Evolutionary conservation across 2,329 filamentous ascomycete genomes (phyloP), one percentile per base, ranked within the genome.

Genomic region (Hirsutella minnesotensis): DNA sequence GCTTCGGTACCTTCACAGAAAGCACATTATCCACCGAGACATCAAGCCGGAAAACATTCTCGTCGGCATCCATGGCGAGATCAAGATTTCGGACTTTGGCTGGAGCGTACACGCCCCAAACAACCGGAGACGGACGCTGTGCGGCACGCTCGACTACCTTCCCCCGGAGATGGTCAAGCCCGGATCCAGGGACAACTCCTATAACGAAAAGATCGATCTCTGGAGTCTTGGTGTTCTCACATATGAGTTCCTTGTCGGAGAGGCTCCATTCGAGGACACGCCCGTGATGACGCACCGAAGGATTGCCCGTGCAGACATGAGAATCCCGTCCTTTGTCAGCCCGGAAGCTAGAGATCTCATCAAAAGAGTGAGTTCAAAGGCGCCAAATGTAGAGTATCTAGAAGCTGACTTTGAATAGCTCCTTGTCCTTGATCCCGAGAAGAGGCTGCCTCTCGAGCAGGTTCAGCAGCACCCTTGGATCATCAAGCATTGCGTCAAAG

Each of bases 21-120:
- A 60, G 46, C 49, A 59, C 27, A 50, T 61, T 15, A 59, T 59
- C 5, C 59, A 60, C 40, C 52, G 57, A n/a, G 54, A 55, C 33
- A 59, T 59, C 41, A 61, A 61, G 54, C 57, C 59, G 3, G 57
- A 59, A 46, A 61, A 63, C 33, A 59, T 63, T 18, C 49, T 63
- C 5, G 51, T 63, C 1, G 90, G 90, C 13, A 88, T 96, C 46
- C 90, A 96, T 59, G 92, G 89, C 51, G 92, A 98, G 70, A 89
- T 98, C 68, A 98, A 98, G 66, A 89, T 98, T 57, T 94, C 87
- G 4, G 92, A 98, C 63, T 98, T 96, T 57, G 90, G 92, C 40
- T 98, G 92, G 92, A 94, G 86, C 60, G 92, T 96, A 4, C 92
- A 98, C 63, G 92, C 92, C 5, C 92, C 92, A 22, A 95, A 94